Conservation (phyloP, 495 filamentous ascomycete genomes). For the Podospora conica region DNA sequence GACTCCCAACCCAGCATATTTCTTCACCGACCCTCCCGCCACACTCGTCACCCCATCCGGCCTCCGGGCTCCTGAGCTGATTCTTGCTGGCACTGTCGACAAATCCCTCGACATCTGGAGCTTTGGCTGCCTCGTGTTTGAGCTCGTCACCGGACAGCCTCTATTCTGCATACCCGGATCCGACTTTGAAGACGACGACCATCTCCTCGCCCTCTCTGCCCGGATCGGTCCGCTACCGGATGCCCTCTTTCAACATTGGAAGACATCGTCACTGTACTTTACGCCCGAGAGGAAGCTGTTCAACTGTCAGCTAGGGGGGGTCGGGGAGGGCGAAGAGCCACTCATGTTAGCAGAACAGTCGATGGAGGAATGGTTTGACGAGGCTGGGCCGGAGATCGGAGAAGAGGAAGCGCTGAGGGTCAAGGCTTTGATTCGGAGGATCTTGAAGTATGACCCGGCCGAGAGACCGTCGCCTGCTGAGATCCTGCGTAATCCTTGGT, state of each 20-base stretch:
- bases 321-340: not conserved
- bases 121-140: conserved; percentile 2
- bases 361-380: not conserved
- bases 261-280: not conserved
- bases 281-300: not conserved
- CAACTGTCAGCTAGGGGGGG: not conserved
- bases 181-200: conserved; percentile 2
- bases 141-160: conserved; percentile 3
- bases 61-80: not conserved
- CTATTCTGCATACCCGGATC: not conserved
- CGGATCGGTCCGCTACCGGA: not conserved
- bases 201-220: not conserved
- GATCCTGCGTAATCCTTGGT: not conserved
- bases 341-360: not conserved
- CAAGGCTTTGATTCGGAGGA: not conserved
- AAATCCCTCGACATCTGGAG: conserved; percentile 1
- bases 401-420: not conserved
- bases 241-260: not conserved
- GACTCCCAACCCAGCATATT: not conserved
- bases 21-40: not conserved
- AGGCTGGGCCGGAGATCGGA: not conserved
- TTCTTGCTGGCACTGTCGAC: not conserved
- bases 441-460: not conserved
- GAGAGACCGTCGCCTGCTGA: not conserved
- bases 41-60: not conserved